phyloP scores from a whole-genome alignment of 345 rosid genomes.

The Melaleuca quinquenervia region DNA sequence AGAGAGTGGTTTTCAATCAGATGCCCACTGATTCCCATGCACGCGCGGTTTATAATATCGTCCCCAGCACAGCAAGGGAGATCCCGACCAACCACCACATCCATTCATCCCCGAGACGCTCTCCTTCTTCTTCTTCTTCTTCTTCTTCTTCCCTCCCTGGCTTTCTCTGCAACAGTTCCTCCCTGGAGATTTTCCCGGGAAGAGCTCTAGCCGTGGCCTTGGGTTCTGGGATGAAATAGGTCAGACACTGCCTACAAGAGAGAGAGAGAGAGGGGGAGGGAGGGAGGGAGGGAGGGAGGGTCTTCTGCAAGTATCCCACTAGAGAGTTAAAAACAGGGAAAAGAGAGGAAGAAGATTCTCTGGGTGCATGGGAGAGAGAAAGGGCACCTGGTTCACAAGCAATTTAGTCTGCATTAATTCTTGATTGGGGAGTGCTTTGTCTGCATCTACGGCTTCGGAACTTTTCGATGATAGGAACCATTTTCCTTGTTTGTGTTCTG shows the following conservation, averaged over 20 bases:
- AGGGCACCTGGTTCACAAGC: not conserved
- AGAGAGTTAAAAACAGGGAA: not conserved
- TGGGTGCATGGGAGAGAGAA: not conserved
- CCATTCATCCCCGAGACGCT: not conserved
- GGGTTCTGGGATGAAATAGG: not conserved
- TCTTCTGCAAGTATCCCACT: not conserved
- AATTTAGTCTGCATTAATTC: not conserved
- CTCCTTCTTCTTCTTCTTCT: not conserved
- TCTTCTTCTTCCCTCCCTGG: not conserved
- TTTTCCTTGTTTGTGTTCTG: not conserved
- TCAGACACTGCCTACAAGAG: not conserved
- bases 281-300: not conserved
- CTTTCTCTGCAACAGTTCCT: not conserved
- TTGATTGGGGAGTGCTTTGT: not conserved
- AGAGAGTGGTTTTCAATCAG: not conserved
- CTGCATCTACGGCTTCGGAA: not conserved
- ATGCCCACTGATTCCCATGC: not conserved
- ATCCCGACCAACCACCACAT: not conserved
- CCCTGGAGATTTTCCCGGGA: not conserved
- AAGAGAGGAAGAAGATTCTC: not conserved
- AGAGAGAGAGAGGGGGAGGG: not conserved
- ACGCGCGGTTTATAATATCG: not conserved
- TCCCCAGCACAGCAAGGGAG: not conserved
- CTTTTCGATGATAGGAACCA: not conserved
- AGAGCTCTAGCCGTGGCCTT: not conserved